phyloP scores from a whole-genome alignment of 192 early-diverging fungal genomes.

The Funneliformis geosporum region DNA sequence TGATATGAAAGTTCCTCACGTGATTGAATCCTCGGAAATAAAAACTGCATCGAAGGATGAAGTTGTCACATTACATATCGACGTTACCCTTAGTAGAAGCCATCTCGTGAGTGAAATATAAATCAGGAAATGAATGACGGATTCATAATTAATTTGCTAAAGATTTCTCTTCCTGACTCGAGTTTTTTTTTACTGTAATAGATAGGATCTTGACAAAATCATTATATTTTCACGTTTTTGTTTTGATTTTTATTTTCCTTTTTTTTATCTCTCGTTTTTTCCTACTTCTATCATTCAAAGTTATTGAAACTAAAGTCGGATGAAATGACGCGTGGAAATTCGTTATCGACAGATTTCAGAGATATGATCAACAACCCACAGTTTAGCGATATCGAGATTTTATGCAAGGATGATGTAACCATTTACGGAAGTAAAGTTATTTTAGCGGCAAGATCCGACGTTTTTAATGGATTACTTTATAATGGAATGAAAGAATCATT shows the following conservation, averaged over 20 bases:
- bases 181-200: too few relatives aligned
- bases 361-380: neutral
- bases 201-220: too few relatives aligned
- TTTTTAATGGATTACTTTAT: slow-evolving; percentile 7
- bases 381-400: neutral
- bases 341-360: neutral
- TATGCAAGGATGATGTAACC: neutral
- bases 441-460: slow-evolving; percentile 11
- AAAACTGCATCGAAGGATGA: too few relatives aligned
- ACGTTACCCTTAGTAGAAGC: too few relatives aligned
- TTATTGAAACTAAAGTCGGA: neutral
- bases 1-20: too few relatives aligned
- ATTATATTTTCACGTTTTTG: too few relatives aligned
- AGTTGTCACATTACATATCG: too few relatives aligned
- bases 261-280: neutral
- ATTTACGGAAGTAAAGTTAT: neutral
- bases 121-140: neutral
- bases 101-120: neutral
- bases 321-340: slow-evolving; percentile 10
- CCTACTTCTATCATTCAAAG: neutral
- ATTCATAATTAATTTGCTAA: neutral
- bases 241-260: neutral
- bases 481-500: slow-evolving; percentile 25
- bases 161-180: neutral
- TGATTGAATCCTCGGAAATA: too few relatives aligned